A percentile compares a stretch with the other conserved stretches of the same genome.
These are phyloP conservation scores for Mycena leptocephala DNA, from an alignment of 768 basidiomycete species.

Conservation along the genomic window DNA sequence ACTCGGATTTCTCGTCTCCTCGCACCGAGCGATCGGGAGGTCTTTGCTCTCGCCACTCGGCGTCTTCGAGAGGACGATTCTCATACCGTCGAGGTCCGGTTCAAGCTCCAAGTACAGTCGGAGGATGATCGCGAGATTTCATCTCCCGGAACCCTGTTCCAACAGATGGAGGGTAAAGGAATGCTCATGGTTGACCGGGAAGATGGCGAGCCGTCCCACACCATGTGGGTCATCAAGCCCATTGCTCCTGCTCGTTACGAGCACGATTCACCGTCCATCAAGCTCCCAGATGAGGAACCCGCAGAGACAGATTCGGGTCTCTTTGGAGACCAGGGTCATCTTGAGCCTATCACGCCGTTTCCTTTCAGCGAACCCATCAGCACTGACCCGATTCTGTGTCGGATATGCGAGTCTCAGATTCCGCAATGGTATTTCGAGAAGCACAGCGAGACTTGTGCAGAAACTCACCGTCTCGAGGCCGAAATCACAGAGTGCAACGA, in stretches of 20 bases:
- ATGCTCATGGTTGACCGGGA: slow-evolving; percentile 98
- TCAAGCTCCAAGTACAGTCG: slow-evolving; percentile 87
- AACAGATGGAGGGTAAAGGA: slow-evolving; percentile 97
- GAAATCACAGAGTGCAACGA: slow-evolving; percentile 97
- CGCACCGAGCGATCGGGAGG: slow-evolving; percentile 82
- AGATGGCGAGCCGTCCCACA: slow-evolving; percentile 90
- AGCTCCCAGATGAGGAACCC: slow-evolving; percentile 67
- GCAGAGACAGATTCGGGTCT: slow-evolving; percentile 58
- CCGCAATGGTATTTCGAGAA: slow-evolving; percentile 99
- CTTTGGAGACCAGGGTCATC: slow-evolving; percentile 50
- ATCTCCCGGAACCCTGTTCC: slow-evolving; percentile 70
- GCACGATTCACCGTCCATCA: slow-evolving; percentile 74
- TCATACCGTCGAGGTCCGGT: slow-evolving; percentile 93
- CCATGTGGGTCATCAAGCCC: slow-evolving; percentile 98
- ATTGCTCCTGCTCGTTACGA: slow-evolving; percentile 81
- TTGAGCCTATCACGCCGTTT: slow-evolving; percentile 77
- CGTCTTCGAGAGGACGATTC: slow-evolving; percentile 92
- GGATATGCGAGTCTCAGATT: slow-evolving; percentile 97
- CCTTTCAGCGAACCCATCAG: slow-evolving; percentile 86
- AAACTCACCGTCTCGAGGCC: slow-evolving; percentile 95
- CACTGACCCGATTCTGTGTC: slow-evolving; percentile 90
- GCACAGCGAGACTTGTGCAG: slow-evolving; percentile 99
- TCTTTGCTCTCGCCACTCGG: slow-evolving; percentile 91
- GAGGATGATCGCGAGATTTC: slow-evolving; percentile 70
- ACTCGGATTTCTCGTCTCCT: slow-evolving; percentile 88